phyloP scores from a whole-genome alignment of 164 flowering plant species.

The Umbilicus rupestris region DNA sequence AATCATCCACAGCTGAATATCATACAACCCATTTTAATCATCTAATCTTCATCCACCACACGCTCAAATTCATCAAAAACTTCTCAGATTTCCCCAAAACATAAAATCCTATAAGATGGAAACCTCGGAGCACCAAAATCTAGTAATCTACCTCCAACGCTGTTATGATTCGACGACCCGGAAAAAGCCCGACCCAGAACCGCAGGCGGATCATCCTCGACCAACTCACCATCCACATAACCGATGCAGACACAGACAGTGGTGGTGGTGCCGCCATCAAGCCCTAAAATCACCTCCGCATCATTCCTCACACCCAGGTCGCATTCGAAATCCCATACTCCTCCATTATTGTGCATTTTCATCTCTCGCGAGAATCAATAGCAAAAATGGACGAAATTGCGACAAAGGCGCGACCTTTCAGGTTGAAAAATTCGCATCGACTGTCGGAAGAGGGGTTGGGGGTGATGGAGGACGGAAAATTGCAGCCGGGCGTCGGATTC shows the following conservation, averaged over 20 bases:
- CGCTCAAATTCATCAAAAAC: background rate
- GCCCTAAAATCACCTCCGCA: background rate
- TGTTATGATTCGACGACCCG: slow-evolving; percentile 10
- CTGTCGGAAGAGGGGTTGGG: too few relatives aligned
- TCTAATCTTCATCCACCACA: background rate
- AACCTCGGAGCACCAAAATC: background rate
- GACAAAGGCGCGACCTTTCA: too few relatives aligned
- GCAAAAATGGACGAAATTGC: too few relatives aligned
- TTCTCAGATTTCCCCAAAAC: background rate
- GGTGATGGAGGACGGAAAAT: too few relatives aligned
- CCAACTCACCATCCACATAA: background rate
- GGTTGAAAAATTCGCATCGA: too few relatives aligned
- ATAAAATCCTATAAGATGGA: background rate
- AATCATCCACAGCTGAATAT: background rate
- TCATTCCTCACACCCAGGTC: too few relatives aligned
- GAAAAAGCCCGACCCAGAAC: slow-evolving; percentile 9
- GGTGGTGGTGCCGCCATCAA: background rate
- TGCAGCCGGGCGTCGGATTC: too few relatives aligned
- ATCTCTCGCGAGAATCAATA: too few relatives aligned
- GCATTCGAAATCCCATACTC: background rate
- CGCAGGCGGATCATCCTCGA: background rate
- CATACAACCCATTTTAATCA: background rate
- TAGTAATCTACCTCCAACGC: slow-evolving; percentile 14
- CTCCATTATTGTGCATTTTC: too few relatives aligned
- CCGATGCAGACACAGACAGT: background rate